Evolutionary conservation across 2,329 filamentous ascomycete genomes (phyloP), one percentile per base, ranked within the genome.

Genomic region (Fusarium lyarnte): DNA sequence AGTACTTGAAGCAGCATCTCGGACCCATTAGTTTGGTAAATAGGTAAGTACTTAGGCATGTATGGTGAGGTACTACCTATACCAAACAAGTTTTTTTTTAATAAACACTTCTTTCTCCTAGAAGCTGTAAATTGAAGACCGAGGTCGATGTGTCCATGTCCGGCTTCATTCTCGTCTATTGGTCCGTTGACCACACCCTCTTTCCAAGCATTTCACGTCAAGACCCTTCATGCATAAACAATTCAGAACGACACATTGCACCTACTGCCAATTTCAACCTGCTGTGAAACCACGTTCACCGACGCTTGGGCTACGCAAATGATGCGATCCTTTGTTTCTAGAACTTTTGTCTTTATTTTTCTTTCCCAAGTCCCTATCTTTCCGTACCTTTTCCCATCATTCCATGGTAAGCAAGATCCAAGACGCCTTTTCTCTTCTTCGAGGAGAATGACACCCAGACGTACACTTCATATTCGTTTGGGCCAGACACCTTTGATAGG

Each of bases 361-460:
- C 49, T 52, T 72, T 59, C 27, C 54, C 39, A 39, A 29, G 17
- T 25, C 38, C 59, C 33, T 47, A 45, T 66, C 62, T 29, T 70
- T 61, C 53, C 53, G 47, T 72, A 57, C 70, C 52, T 65, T 73
- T 75, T 74, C 66, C 63, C 58, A 49, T 75, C 60, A 74, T 69
- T 58, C 35, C 51, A 25, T 66, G 29, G 58, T 67, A 73, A 73
- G 58, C 68, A 72, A 63, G 66, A 57, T 71, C 67, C 68, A 63
- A 68, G 74, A 74, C 73, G 71, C 73, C 74, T 66, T 72, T 76
- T 71, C 66, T 75, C 70, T 74, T 69, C 46, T 58, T 68, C 64
- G 66, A 67, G 66, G 65, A 72, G 70, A 70, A 81, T 94, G 93
- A 70, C 92, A 91, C 82, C 92, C 63, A 72, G 67, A 77, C 45